Evolutionary conservation across 139 green algal genomes (phyloP), one percentile per base, ranked within the genome.

Genomic region (Chlamydomonas incerta): DNA sequence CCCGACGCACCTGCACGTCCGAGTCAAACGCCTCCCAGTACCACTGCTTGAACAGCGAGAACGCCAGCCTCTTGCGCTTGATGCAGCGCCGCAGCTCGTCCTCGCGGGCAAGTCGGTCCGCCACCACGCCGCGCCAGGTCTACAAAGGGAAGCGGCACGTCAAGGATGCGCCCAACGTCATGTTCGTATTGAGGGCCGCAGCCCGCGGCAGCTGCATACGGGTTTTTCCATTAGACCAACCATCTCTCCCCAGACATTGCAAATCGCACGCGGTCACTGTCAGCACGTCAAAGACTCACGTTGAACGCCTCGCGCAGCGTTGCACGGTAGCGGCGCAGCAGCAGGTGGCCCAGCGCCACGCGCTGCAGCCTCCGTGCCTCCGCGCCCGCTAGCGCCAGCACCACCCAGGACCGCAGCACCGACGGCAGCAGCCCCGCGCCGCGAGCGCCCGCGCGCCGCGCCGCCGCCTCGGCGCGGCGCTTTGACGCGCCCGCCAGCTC

Each of bases 21-120:
- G 93, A 81, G 74, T 96, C 93, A 74, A 96, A 95, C 26, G 75
- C 83, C 41, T 96, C 91, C 94, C 94, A 96, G 90, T 96, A 96
- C 90, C 92, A 96, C 41, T 88, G 80, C 72, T 92, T 91, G 90
- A 94, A 96, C 37, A 91, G 90, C 68, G 75, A 50, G 74, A 95
- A 95, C n/a, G 92, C 90, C 37, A 94, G 89, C 69, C 87, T 86
- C 85, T 96, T 95, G 84, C 90, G 91, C 41, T 88, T 90, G 63
- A 96, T 90, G 88, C 93, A 96, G 73, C 60, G 52, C 70, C 80
- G 86, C 65, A 92, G 69, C 23, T 74, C 72, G 50, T 88, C 81
- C 26, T 90, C 65, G n/a, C 67, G 66, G n/a, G 76, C 87, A 10
- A 72, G 47, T 5, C 68, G 67, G 29, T 79, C 82, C n/a, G 17